Evolutionary conservation across 768 basidiomycete genomes (phyloP).

Genomic region (Suillus alpinus): DNA sequence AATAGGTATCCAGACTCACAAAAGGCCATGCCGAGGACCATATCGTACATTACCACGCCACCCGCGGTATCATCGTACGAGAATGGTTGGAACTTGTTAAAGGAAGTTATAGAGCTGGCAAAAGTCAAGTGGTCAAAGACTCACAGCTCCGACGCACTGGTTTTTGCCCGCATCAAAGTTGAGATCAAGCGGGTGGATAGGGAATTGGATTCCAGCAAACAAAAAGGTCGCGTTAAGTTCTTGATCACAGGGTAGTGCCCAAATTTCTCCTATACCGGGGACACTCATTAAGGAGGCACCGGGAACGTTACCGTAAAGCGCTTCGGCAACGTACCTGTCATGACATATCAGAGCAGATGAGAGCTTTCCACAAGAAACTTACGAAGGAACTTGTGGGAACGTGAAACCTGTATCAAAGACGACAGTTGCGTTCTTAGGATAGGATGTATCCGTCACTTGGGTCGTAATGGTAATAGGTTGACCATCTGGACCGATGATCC

Average conservation of each 20-base stretch:
- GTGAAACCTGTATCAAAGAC: conserved; percentile 73
- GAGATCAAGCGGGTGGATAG: conserved; percentile 67
- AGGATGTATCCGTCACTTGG: conserved; percentile 40
- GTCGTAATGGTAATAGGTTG: conserved; percentile 44
- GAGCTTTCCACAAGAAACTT: conserved; percentile 8
- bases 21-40: conserved; percentile 74
- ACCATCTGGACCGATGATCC: conserved; percentile 62
- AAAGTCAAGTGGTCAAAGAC: conserved; percentile 12
- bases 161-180: conserved; percentile 26
- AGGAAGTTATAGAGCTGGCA: not conserved
- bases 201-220: conserved; percentile 54
- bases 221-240: conserved; percentile 65
- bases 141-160: conserved; percentile 44
- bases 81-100: conserved; percentile 64
- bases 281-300: conserved; percentile 49
- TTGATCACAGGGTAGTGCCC: conserved; percentile 61
- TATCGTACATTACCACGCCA: conserved; percentile 41
- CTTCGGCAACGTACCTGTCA: conserved; percentile 50
- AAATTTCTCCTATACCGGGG: conserved; percentile 42
- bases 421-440: conserved; percentile 50
- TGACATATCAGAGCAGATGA: conserved; percentile 13
- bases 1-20: conserved; percentile 37
- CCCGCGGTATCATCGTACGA: conserved; percentile 40
- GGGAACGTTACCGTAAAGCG: conserved; percentile 55
- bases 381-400: conserved; percentile 59